Evolutionary conservation across 768 basidiomycete genomes (phyloP).

Genomic region (Mrakia gelida): DNA sequence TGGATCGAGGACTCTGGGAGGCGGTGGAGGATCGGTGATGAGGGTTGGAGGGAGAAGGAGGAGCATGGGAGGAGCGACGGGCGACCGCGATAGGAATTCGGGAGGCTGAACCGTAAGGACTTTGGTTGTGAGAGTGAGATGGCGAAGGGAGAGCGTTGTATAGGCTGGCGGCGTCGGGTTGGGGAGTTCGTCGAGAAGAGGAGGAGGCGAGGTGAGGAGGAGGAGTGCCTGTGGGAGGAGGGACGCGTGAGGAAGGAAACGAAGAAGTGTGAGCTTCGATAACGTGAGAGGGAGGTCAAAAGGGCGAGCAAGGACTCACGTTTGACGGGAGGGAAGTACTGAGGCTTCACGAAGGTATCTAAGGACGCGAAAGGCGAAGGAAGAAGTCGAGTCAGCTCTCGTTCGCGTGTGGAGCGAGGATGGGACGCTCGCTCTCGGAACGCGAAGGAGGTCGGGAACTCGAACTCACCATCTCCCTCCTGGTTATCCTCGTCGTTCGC

Average conservation of each 20-base stretch:
- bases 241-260: not conserved
- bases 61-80: slow-evolving; percentile 1
- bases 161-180: not conserved
- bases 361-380: no score
- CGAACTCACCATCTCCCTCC: slow-evolving; percentile 12
- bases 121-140: not conserved
- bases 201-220: slow-evolving; percentile 3
- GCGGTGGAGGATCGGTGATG: not conserved
- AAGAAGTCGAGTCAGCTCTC: not conserved
- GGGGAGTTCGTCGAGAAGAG: slow-evolving; percentile 2
- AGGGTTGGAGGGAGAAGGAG: slow-evolving; percentile 1
- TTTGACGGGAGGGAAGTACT: slow-evolving; percentile 22
- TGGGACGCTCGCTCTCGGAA: not conserved
- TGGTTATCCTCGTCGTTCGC: slow-evolving; percentile 15
- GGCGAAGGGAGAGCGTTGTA: slow-evolving; percentile 18
- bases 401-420: not conserved
- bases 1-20: not conserved
- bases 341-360: slow-evolving; percentile 14
- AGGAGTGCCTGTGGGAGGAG: not conserved
- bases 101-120: slow-evolving; percentile 3
- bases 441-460: not conserved
- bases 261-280: not conserved
- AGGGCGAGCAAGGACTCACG: not conserved
- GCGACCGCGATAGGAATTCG: slow-evolving; percentile 7
- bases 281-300: not conserved